Evolutionary conservation across 2,329 filamentous ascomycete genomes (phyloP), one percentile per base, ranked within the genome.

Genomic region (Penicillium carneum): DNA sequence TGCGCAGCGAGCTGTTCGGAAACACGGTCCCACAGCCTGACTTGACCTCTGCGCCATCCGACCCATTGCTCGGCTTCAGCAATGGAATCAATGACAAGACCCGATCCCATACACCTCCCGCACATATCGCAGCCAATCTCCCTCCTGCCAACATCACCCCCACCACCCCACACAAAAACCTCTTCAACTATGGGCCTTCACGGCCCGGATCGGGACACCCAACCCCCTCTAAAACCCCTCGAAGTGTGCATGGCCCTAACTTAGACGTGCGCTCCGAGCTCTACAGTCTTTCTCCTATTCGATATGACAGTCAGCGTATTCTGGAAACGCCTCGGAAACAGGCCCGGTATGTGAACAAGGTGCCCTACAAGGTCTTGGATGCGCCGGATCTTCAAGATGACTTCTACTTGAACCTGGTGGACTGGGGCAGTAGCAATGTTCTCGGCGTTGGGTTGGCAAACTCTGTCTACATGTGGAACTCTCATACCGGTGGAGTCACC

Each of bases 381-480:
- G 95, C 95, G 0, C 95, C 95, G 1, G 95, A 98, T 74, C 81
- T 99, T 47, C 93, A 94, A 31, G 95, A 99, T 72, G 95, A 99
- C 74, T 99, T 98, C 77, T 99, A 99, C 72, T 84, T 99, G 38
- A 99, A 99, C 72, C 82, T 99, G 29, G 94, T 99, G 3, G 95
- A 99, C 73, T 99, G 95, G 95, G 95, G 95, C 45, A 96, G 92
- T 71, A 93, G 91, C 69, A 97, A 98, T 76, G 90, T 97, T 9
- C 84, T 99, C 11, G 95, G 94, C 7, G 95, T 99, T 45, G 95
- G 95, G 0, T 81, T 99, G 29, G 93, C 93, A 18, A 92, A 90
- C 18, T 96, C 92, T 68, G 95, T 99, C 6, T 99, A 98, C 74
- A 95, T 98, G 88, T 99, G 95, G 95, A 97, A 97, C 75, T 95